These are phyloP conservation scores for Rhododendron williamsianum DNA, from an alignment of 148 eudicot species.

Conservation along the genomic window DNA sequence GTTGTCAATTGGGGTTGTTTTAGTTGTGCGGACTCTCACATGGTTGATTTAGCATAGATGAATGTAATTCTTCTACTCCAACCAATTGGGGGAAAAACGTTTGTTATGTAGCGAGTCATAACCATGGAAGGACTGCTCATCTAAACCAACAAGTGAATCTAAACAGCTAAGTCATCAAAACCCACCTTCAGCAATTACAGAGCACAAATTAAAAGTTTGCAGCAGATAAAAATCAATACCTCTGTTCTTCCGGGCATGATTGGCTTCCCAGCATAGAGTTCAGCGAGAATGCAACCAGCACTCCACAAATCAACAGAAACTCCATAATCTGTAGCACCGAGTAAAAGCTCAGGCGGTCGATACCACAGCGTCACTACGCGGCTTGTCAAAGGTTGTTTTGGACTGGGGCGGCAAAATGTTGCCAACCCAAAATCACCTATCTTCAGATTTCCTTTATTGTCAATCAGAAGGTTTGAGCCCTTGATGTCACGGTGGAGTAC, in stretches of 20 bases:
- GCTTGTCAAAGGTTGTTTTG: conserved; percentile 56
- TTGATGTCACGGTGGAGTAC: conserved; percentile 64
- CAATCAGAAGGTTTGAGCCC: conserved; percentile 56
- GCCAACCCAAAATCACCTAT: conserved; percentile 70
- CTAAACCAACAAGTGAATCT: background rate
- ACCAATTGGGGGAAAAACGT: background rate
- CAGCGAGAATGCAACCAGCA: conserved; percentile 67
- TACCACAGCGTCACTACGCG: conserved; percentile 72
- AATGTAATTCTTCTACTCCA: background rate
- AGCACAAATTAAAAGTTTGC: conserved; percentile 3
- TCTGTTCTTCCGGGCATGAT: conserved; percentile 75
- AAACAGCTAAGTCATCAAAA: background rate
- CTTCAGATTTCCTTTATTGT: conserved; percentile 51
- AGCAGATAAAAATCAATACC: conserved; percentile 25
- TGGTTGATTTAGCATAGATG: background rate
- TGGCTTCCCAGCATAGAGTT: conserved; percentile 54
- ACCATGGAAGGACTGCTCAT: background rate
- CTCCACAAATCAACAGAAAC: conserved; percentile 65
- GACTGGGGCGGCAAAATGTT: conserved; percentile 35
- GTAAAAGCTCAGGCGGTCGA: conserved; percentile 70
- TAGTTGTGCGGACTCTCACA: background rate
- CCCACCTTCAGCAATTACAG: background rate
- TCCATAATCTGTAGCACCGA: conserved; percentile 59
- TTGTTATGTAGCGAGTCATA: background rate
- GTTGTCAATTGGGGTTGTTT: background rate